Percentiles rank a stretch among this genome's conserved stretches.
These are phyloP conservation scores for Teunomyces funiuensis DNA, from an alignment of 805 yeast genomes.

Conservation along the genomic window DNA sequence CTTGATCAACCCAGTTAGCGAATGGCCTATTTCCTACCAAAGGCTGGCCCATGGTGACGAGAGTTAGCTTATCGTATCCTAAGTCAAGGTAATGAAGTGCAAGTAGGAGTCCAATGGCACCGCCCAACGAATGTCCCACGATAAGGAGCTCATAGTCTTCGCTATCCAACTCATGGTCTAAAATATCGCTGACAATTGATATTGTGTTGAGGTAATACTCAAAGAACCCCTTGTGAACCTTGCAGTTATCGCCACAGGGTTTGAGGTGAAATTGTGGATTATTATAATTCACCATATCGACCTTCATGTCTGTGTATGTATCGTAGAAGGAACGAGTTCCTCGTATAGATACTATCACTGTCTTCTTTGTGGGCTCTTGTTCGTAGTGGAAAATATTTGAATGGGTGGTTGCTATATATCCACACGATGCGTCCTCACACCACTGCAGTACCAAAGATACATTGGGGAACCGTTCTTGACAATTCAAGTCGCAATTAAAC, in stretches of 20 bases:
- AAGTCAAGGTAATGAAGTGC: constrained; percentile 36
- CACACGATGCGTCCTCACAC: constrained; percentile 39
- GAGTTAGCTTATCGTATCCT: constrained; percentile 28
- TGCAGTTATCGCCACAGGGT: constrained; percentile 32
- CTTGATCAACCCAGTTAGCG: constrained; percentile 34
- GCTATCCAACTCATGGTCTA: constrained; percentile 16
- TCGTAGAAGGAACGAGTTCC: constrained; percentile 46
- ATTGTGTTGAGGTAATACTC: constrained; percentile 30
- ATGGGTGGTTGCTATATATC: constrained; percentile 37
- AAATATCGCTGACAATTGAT: constrained; percentile 20
- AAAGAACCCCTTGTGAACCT: constrained; percentile 36
- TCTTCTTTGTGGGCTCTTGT: constrained; percentile 18
- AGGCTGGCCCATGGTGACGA: constrained; percentile 48
- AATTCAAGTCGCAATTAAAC: constrained; percentile 37
- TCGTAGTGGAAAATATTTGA: constrained; percentile 24
- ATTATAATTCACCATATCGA: constrained; percentile 32
- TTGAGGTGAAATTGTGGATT: constrained; percentile 23
- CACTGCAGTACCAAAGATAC: constrained; percentile 40
- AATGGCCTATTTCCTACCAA: constrained; percentile 41
- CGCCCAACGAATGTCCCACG: constrained; percentile 40
- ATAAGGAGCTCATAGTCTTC: constrained; percentile 16
- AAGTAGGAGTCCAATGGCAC: constrained; percentile 38
- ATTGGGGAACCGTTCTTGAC: constrained; percentile 36
- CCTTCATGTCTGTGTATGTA: constrained; percentile 38
- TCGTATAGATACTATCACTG: constrained; percentile 35